Conservation (phyloP, 768 basidiomycete species). For the Mycena crocata region DNA sequence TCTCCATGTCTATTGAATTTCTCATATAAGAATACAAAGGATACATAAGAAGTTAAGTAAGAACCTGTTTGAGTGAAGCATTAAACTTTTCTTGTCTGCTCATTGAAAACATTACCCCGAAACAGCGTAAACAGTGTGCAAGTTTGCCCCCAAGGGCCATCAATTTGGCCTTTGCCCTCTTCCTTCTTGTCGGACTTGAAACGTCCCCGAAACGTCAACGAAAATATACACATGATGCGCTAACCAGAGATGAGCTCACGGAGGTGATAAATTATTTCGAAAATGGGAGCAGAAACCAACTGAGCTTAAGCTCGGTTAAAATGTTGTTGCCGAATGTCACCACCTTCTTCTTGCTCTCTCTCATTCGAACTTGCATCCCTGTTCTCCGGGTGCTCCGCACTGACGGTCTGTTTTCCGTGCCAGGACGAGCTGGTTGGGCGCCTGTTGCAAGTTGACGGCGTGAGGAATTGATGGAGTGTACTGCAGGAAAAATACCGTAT, state of each 20-base stretch:
- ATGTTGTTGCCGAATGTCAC: constrained; percentile 24
- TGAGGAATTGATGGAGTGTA: too few relatives aligned
- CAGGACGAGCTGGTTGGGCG: too few relatives aligned
- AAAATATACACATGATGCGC: neutral
- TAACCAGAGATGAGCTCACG: neutral
- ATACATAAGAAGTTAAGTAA: constrained; percentile 1
- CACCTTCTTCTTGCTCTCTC: too few relatives aligned
- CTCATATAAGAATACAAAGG: neutral
- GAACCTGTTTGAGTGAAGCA: too few relatives aligned
- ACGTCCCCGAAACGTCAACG: constrained; percentile 23
- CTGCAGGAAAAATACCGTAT: too few relatives aligned
- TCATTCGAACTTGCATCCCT: too few relatives aligned
- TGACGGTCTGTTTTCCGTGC: too few relatives aligned
- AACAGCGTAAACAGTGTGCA: too few relatives aligned
- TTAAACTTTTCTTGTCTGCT: too few relatives aligned
- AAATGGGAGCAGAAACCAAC: constrained; percentile 5
- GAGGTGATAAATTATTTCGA: constrained; percentile 5
- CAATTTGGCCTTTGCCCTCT: constrained; percentile 13
- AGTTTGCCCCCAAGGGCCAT: constrained; percentile 25
- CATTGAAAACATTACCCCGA: too few relatives aligned
- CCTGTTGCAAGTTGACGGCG: too few relatives aligned
- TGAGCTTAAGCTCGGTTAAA: constrained; percentile 30
- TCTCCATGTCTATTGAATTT: neutral
- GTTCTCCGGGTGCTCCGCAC: too few relatives aligned
- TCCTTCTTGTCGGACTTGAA: constrained; percentile 30